Percentiles rank a stretch among this genome's conserved stretches.
Evolutionary conservation across 768 basidiomycete genomes (phyloP).

Genomic region (Imleria badia): DNA sequence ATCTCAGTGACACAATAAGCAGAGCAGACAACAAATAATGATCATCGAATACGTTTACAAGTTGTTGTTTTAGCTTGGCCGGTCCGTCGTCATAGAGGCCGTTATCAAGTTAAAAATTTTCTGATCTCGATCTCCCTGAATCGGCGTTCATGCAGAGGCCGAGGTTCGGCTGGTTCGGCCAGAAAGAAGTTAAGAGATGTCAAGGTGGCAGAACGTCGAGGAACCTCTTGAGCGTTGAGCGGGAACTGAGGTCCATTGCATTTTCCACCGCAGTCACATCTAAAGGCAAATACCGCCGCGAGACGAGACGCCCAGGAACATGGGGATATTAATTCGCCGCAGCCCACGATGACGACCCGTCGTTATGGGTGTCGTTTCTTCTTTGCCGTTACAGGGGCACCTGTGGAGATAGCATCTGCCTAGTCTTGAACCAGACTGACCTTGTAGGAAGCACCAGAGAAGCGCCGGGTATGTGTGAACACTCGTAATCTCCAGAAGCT

Average conservation of each 20-base stretch:
- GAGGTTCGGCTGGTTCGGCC: too few species aligned
- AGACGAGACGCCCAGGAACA: neutral
- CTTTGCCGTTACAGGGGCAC: neutral
- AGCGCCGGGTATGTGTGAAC: neutral
- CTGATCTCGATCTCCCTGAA: neutral
- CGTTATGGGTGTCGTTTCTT: neutral
- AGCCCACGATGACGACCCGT: neutral
- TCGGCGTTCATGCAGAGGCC: neutral
- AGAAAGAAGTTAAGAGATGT: neutral
- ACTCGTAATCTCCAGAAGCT: neutral
- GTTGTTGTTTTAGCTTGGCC: neutral
- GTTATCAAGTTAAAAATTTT: neutral
- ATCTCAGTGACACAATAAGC: neutral
- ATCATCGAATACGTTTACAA: neutral
- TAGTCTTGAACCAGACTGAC: neutral
- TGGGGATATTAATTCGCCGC: neutral
- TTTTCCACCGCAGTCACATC: neutral
- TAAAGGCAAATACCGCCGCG: neutral
- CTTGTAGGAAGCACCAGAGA: neutral
- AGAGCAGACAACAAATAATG: neutral
- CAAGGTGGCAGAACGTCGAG: neutral
- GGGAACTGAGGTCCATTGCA: neutral
- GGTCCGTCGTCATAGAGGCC: conserved; percentile 7
- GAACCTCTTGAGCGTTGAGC: neutral
- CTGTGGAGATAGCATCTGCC: neutral